These are phyloP conservation scores for Chloris gayana DNA, from an alignment of 176 grass and related monocot species.

Conservation along the genomic window DNA sequence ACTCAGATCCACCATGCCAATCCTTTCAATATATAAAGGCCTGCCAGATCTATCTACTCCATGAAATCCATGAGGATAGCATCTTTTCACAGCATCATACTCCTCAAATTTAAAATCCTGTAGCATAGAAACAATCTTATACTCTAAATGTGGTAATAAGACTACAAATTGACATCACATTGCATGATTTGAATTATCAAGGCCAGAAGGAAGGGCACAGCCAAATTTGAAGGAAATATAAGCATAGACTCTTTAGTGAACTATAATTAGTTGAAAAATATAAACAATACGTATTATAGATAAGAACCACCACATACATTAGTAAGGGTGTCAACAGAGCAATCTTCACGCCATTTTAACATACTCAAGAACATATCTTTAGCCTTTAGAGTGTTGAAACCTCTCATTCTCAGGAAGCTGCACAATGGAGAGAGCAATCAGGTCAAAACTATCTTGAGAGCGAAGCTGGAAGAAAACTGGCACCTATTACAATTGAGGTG, in stretches of 20 bases:
- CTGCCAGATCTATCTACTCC: constrained; percentile 90
- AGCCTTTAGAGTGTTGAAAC: constrained; percentile 68
- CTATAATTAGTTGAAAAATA: neutral
- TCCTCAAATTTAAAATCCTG: constrained; percentile 96
- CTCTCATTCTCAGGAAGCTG: constrained; percentile 93
- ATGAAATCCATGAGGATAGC: constrained; percentile 94
- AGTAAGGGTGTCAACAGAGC: constrained; percentile 66
- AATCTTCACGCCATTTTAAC: constrained; percentile 95
- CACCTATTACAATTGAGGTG: constrained; percentile 11
- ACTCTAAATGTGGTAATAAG: constrained; percentile 7
- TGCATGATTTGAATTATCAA: constrained; percentile 22
- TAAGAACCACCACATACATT: constrained; percentile 52
- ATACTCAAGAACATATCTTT: constrained; percentile 93
- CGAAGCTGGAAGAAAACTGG: too few relatives aligned
- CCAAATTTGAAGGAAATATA: constrained; percentile 7
- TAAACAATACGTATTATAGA: constrained; percentile 14
- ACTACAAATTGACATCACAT: constrained; percentile 12
- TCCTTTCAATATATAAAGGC: constrained; percentile 85
- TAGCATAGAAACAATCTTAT: constrained; percentile 27
- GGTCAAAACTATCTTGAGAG: constrained; percentile 17
- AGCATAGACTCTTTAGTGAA: constrained; percentile 17
- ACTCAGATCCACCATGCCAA: constrained; percentile 72
- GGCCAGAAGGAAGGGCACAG: neutral
- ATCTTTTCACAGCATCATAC: constrained; percentile 75
- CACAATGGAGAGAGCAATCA: constrained; percentile 25